These are phyloP conservation scores for Psilocybe subaeruginosa DNA, from an alignment of 768 basidiomycete genomes.

Conservation along the genomic window DNA sequence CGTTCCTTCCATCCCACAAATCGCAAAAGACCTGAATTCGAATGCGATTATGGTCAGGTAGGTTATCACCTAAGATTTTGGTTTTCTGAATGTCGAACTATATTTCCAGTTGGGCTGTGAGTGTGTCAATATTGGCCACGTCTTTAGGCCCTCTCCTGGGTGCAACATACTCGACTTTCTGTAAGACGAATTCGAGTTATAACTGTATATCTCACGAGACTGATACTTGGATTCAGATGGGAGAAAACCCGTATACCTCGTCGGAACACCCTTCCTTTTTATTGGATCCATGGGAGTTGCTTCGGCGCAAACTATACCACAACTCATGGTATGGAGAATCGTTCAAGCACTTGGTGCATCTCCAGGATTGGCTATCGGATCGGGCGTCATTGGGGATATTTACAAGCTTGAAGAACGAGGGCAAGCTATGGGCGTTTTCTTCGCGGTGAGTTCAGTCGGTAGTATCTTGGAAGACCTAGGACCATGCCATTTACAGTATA, in stretches of 20 bases:
- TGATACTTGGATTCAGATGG: conserved; percentile 49
- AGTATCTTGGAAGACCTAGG: neutral
- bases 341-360: conserved; percentile 67
- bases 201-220: neutral
- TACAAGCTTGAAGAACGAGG: conserved; percentile 61
- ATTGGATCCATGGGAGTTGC: conserved; percentile 64
- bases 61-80: neutral
- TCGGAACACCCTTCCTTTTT: conserved; percentile 59
- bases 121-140: conserved; percentile 33
- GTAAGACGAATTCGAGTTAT: conserved; percentile 18
- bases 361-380: conserved; percentile 52
- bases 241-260: conserved; percentile 57
- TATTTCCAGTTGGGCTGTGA: conserved; percentile 28
- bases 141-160: conserved; percentile 31
- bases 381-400: conserved; percentile 63
- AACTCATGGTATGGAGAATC: conserved; percentile 60
- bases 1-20: conserved; percentile 27
- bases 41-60: conserved; percentile 25
- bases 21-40: conserved; percentile 25
- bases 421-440: conserved; percentile 58
- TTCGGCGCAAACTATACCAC: conserved; percentile 37
- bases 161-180: conserved; percentile 37
- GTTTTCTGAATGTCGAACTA: no score
- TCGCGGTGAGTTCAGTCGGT: conserved; percentile 35
- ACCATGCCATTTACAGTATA: neutral